These are phyloP conservation scores for Dorcoceras hygrometricum DNA, from an alignment of 257 asterid genomes.

Conservation along the genomic window DNA sequence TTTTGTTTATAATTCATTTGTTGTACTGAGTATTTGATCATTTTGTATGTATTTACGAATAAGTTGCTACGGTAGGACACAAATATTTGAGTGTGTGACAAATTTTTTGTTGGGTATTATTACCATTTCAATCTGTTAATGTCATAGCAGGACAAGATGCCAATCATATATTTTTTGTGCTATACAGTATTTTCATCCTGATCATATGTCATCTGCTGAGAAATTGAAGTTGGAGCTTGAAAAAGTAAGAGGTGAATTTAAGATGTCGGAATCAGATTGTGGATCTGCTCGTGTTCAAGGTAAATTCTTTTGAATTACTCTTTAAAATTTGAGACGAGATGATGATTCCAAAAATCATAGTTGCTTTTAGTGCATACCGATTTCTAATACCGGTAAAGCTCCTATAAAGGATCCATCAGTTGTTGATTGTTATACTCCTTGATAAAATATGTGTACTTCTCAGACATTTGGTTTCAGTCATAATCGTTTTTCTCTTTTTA, in stretches of 20 bases:
- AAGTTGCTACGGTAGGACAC: neutral
- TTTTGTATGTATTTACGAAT: neutral
- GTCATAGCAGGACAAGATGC: conserved; percentile 2
- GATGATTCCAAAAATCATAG: neutral
- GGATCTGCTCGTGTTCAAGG: conserved; percentile 98
- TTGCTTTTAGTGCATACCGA: neutral
- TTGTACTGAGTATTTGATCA: too few relatives aligned
- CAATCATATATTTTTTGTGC: conserved; percentile 16
- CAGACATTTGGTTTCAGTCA: neutral
- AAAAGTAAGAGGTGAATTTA: conserved; percentile 84
- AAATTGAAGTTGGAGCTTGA: conserved; percentile 80
- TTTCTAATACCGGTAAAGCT: neutral
- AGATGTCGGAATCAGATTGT: conserved; percentile 88
- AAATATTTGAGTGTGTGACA: conserved; percentile 7
- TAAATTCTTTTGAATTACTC: conserved; percentile 27
- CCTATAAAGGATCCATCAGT: neutral
- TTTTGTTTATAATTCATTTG: neutral
- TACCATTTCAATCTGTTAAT: neutral
- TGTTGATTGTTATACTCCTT: neutral
- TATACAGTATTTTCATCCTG: conserved; percentile 81
- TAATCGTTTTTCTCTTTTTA: too few relatives aligned
- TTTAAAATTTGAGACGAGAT: neutral
- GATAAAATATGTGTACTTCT: neutral
- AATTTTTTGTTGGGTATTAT: neutral
- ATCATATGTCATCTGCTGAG: conserved; percentile 86